Evolutionary conservation across 2,329 filamentous ascomycete species (phyloP), one percentile per base, ranked within the genome.

Genomic region (Cucurbitaria berberidis): DNA sequence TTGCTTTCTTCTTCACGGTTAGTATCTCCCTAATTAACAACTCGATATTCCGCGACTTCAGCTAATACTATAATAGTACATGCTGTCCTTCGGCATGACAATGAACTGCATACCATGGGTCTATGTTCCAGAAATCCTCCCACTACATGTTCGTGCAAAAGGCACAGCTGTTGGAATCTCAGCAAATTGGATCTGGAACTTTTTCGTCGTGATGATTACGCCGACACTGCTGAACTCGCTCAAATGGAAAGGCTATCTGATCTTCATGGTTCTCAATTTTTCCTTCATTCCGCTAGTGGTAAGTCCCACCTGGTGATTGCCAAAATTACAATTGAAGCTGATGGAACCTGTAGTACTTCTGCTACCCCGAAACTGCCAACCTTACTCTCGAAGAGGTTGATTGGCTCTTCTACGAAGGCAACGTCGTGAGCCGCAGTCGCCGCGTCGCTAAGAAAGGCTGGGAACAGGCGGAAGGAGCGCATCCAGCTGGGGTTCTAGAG

Each of bases 191-290:
- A 73, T 81, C 18, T 68, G 60, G 74, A 81, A 81, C 57, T 82
- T 82, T 57, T 77, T 81, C 49, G 73, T 79, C 38, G 80, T 82
- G 3, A 81, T 82, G 79, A 79, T 84, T 16, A 84, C 81, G 0
- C 81, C 81, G 0, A 76, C 78, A 1, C 69, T 81, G 2, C 77
- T 84, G 52, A 75, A 76, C 42, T 76, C 74, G 5, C 68, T 84
- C 1, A 60, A 75, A 22, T 84, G 80, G 80, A 79, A 80, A 58
- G 78, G 77, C 0, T 84, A 84, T 56, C 68, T 84, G 3, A 82
- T 83, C 58, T 84, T 82, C 67, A 80, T 80, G 72, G 72, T 68
- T 21, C 73, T 80, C 9, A 82, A 83, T 58, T 73, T 81, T 19
- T 60, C 70, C 1, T 79, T 78, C 59, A 71, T 79, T 0, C 77